Percentiles rank a stretch among this genome's conserved stretches.
phyloP scores from a whole-genome alignment of 768 basidiomycete species.

The Suillus alpinus region DNA sequence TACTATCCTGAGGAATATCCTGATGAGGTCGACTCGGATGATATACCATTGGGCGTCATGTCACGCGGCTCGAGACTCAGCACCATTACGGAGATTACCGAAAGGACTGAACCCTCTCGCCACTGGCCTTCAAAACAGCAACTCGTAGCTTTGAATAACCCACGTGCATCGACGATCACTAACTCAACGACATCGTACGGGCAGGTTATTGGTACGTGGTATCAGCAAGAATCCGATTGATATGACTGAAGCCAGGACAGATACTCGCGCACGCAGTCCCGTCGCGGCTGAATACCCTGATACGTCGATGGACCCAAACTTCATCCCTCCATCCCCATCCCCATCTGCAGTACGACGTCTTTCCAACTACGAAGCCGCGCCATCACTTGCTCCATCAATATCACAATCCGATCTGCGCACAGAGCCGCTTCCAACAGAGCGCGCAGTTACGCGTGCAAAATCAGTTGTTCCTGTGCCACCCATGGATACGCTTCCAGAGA shows the following conservation, averaged over 20 bases:
- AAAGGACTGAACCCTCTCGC: slow-evolving; percentile 57
- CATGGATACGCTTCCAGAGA: slow-evolving; percentile 52
- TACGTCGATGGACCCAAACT: slow-evolving; percentile 48
- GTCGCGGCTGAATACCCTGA: slow-evolving; percentile 7
- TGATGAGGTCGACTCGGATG: slow-evolving; percentile 21
- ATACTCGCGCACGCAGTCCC: slow-evolving; percentile 10
- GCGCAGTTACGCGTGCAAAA: slow-evolving; percentile 36
- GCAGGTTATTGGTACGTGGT: slow-evolving; percentile 52
- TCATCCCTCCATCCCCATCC: slow-evolving; percentile 64
- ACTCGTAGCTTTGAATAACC: slow-evolving; percentile 36
- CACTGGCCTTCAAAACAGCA: slow-evolving; percentile 44
- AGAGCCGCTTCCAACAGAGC: slow-evolving; percentile 20
- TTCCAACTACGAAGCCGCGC: slow-evolving; percentile 55
- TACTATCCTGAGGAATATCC: slow-evolving; percentile 24
- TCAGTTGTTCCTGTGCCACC: slow-evolving; percentile 45
- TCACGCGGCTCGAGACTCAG: slow-evolving; percentile 42
- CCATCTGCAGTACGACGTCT: slow-evolving; percentile 62
- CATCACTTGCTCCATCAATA: slow-evolving; percentile 48
- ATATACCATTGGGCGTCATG: slow-evolving; percentile 34
- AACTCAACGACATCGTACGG: slow-evolving; percentile 60
- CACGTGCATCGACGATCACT: slow-evolving; percentile 34
- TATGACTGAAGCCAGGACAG: slow-evolving; percentile 15
- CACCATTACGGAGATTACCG: slow-evolving; percentile 67
- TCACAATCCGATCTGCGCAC: slow-evolving; percentile 28
- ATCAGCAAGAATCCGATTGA: neutral